These are phyloP conservation scores for Ramaria sp. DNA, from an alignment of 768 basidiomycete species.

Conservation along the genomic window DNA sequence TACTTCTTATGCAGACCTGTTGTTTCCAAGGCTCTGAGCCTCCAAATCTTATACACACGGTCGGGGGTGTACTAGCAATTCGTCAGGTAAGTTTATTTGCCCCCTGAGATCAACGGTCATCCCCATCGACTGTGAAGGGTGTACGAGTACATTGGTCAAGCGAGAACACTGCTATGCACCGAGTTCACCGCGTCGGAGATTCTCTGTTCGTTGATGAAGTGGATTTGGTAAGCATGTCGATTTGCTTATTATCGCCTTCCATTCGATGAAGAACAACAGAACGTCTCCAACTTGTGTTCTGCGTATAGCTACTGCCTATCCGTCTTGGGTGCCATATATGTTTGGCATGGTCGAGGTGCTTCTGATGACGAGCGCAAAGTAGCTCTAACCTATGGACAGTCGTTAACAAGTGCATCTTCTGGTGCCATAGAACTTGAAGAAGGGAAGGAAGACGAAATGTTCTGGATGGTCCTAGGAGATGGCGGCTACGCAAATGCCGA, in stretches of 20 bases:
- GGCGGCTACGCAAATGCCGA: slow-evolving; percentile 67
- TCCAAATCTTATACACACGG: slow-evolving; percentile 42
- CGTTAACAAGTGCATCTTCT: slow-evolving; percentile 27
- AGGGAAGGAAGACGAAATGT: slow-evolving; percentile 61
- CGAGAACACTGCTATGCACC: slow-evolving; percentile 78
- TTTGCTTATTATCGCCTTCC: slow-evolving; percentile 30
- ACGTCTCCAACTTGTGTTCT: slow-evolving; percentile 56
- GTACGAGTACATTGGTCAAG: slow-evolving; percentile 61
- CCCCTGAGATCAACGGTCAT: neutral
- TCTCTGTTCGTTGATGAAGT: slow-evolving; percentile 59
- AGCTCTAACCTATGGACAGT: slow-evolving; percentile 49
- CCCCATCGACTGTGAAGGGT: slow-evolving; percentile 33
- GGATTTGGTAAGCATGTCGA: slow-evolving; percentile 41
- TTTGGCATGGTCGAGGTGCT: slow-evolving; percentile 78
- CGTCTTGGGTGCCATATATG: slow-evolving; percentile 58
- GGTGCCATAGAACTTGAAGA: slow-evolving; percentile 50
- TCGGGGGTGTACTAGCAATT: slow-evolving; percentile 64
- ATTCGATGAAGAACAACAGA: slow-evolving; percentile 4
- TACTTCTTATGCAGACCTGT: slow-evolving; percentile 8
- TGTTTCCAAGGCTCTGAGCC: slow-evolving; percentile 54
- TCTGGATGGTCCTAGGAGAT: slow-evolving; percentile 81
- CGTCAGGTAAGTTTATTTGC: slow-evolving; percentile 45
- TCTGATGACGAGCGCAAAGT: slow-evolving; percentile 45
- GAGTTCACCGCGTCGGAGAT: slow-evolving; percentile 42
- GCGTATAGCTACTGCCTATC: slow-evolving; percentile 77